phyloP scores from a whole-genome alignment of 2,329 filamentous ascomycete genomes.

The Neonectria sp. region DNA sequence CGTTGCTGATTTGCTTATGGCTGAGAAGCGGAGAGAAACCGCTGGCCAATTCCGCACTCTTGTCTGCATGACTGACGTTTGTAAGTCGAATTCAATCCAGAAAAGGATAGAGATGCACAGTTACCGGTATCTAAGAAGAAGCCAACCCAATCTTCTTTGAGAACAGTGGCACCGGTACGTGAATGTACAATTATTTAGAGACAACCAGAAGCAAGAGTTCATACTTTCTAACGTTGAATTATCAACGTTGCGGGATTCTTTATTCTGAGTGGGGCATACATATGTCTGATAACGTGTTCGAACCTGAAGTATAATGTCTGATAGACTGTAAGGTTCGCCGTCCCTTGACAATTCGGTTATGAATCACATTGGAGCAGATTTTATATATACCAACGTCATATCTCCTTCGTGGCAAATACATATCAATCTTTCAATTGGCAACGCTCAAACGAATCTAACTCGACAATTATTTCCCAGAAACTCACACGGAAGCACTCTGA shows the following conservation, averaged over 20 bases:
- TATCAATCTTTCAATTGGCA: neutral
- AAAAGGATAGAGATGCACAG: neutral
- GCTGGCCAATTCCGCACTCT: conserved; percentile 18
- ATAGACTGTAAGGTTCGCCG: neutral
- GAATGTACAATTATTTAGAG: neutral
- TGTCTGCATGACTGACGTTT: neutral
- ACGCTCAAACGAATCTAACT: neutral
- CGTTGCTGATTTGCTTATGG: conserved; percentile 42
- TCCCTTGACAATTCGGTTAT: neutral
- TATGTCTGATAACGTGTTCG: neutral
- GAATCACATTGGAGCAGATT: neutral
- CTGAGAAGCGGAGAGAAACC: neutral
- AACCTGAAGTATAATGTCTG: neutral
- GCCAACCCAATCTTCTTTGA: neutral
- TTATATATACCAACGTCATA: neutral
- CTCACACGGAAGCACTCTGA: neutral
- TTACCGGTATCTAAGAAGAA: neutral
- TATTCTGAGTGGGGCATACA: neutral
- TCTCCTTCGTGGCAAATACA: neutral
- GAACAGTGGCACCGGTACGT: neutral
- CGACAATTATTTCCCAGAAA: neutral
- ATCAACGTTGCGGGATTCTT: neutral
- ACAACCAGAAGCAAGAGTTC: neutral
- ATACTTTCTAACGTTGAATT: neutral
- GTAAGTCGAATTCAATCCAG: neutral